Base-by-base conservation (phyloP, 441 rosid genomes). In the Populus hybrid region DNA sequence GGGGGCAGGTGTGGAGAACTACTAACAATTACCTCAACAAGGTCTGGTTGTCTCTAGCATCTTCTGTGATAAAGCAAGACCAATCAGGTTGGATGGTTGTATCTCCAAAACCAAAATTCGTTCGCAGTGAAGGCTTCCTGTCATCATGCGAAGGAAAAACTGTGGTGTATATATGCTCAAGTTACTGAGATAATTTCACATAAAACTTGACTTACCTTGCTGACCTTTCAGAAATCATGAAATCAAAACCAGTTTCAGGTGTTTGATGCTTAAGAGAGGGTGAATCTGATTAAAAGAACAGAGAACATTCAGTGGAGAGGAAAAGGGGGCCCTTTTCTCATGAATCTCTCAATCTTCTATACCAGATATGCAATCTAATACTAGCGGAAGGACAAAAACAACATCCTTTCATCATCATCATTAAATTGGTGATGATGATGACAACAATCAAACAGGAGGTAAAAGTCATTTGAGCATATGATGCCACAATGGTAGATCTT, bases 41-140 rank as follows among this genome's bases (percentile, higher is more conserved):
- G 81, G 90, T 89, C 77, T 42, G 84, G 80, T 79, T 81, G 81
- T 89, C 92, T 80, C 82, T 86, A 65, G 86, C 79, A 73, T 87
- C 90, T 75, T 86, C 92, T 65, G 61, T 74, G 69, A 71, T 71
- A 74, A 66, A 72, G 87, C 74, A 70, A 79, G 87, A 67, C 90
- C 88, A 81, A 76, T 78, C 85, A 67, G 84, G 80, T 74, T 75
- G 83, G 66, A 72, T 66, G 26, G 81, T 79, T 73, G 63, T 83
- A 53, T 84, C 86, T 78, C 79, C 73, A 64, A 79, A 82, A 74
- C 73, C 79, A 74, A 67, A 80, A 23, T 76, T 75, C 65, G 38
- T 71, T 68, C 73, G 71, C 8, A 3, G 53, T 10, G 70, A 69
- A 70, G 67, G 79, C 81, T 76, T 77, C 81, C 88, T 87, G 81